Percentiles rank a stretch among this genome's conserved stretches.
Evolutionary conservation across 768 basidiomycete genomes (phyloP).

Genomic region (Suillus subalutaceus): DNA sequence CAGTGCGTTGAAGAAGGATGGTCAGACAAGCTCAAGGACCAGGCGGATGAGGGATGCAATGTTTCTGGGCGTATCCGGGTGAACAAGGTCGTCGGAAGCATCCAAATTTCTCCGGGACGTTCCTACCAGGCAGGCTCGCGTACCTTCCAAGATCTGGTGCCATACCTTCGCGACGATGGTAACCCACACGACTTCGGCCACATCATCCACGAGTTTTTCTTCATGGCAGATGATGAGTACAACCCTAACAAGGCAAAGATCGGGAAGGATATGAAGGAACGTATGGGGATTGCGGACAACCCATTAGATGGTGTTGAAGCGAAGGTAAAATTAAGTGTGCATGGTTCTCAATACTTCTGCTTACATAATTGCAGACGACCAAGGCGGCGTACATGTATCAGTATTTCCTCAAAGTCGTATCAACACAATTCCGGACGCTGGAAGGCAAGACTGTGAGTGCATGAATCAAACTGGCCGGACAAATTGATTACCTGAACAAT

Average conservation of each 20-base stretch:
- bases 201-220: conserved; percentile 76
- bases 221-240: conserved; percentile 82
- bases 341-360: conserved; percentile 5
- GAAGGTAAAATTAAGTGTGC: conserved; percentile 45
- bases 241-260: conserved; percentile 65
- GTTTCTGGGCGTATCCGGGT: conserved; percentile 89
- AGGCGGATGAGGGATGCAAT: conserved; percentile 94
- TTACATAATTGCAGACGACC: conserved; percentile 51
- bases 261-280: conserved; percentile 65
- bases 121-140: conserved; percentile 89
- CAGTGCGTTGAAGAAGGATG: conserved; percentile 95
- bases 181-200: conserved; percentile 96
- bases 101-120: conserved; percentile 91
- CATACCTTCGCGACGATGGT: conserved; percentile 87
- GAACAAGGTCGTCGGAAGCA: conserved; percentile 96
- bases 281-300: conserved; percentile 71
- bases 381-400: conserved; percentile 95
- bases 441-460: conserved; percentile 66
- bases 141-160: conserved; percentile 87
- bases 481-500: neutral
- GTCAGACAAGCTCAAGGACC: conserved; percentile 91
- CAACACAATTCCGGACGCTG: conserved; percentile 89
- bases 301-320: conserved; percentile 74
- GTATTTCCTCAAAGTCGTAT: conserved; percentile 98
- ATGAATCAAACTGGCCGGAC: neutral